Conservation (phyloP, 139 green algal genomes). For the Picocystis salinarum region DNA sequence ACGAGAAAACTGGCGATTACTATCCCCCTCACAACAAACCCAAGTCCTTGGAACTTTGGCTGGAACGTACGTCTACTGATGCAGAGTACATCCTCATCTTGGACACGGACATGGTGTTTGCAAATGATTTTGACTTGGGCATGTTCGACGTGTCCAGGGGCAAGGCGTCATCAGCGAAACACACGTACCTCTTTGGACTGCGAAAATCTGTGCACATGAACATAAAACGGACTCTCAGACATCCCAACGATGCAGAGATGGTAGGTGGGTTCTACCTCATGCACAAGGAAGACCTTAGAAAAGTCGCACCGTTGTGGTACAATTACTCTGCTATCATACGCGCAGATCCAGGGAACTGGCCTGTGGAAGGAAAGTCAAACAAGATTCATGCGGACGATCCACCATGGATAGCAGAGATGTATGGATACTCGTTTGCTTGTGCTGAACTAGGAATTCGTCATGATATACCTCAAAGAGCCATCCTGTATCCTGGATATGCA, state of each 20-base stretch:
- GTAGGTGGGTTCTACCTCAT: slow-evolving; percentile 71
- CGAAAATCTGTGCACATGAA: no score
- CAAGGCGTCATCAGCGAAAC: no score
- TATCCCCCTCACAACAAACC: slow-evolving; percentile 29
- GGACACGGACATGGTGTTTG: slow-evolving; percentile 24
- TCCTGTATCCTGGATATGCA: slow-evolving; percentile 68
- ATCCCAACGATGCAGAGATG: no score
- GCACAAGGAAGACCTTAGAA: slow-evolving; percentile 44
- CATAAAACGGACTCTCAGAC: no score
- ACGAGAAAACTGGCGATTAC: slow-evolving; percentile 4
- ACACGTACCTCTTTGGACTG: no score
- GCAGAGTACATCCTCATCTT: slow-evolving; percentile 22
- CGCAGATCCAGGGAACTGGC: slow-evolving; percentile 24
- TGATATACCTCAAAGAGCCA: slow-evolving; percentile 31
- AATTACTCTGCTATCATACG: slow-evolving; percentile 47
- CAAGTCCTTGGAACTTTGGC: slow-evolving; percentile 16
- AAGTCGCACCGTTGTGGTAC: slow-evolving; percentile 50
- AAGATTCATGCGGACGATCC: slow-evolving; percentile 30
- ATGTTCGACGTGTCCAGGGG: slow-evolving; percentile 11
- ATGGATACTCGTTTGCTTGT: slow-evolving; percentile 64
- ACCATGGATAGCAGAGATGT: slow-evolving; percentile 74
- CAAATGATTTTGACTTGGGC: slow-evolving; percentile 20
- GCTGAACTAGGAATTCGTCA: slow-evolving; percentile 58
- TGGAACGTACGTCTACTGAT: slow-evolving; percentile 9
- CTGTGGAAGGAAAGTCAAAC: slow-evolving; percentile 35